Evolutionary conservation across 2,329 filamentous ascomycete genomes (phyloP).

Genomic region (Ramichloridium luteum): DNA sequence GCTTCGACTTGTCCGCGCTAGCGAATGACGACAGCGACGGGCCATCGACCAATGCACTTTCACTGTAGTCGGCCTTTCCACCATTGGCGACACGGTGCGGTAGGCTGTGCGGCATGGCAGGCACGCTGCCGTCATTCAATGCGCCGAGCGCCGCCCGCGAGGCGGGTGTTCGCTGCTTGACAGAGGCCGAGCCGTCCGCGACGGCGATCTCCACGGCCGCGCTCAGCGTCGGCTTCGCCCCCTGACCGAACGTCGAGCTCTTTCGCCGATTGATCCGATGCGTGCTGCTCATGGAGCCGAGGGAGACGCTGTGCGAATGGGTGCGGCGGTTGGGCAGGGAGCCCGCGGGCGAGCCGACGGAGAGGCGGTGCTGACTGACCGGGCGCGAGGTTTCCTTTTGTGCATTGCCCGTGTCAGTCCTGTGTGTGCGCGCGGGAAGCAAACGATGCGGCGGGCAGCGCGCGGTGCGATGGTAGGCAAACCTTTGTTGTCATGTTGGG

Average conservation of each 20-base stretch:
- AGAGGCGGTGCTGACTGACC: slow-evolving; percentile 34
- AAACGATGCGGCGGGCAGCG: no score
- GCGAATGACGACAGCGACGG: slow-evolving; percentile 42
- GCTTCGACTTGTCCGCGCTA: slow-evolving; percentile 39
- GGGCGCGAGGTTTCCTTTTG: slow-evolving; percentile 16
- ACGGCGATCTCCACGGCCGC: slow-evolving; percentile 52
- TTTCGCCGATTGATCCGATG: slow-evolving; percentile 87
- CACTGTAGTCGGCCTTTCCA: slow-evolving; percentile 23
- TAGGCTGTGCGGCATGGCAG: slow-evolving; percentile 53
- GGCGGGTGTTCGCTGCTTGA: slow-evolving; percentile 53
- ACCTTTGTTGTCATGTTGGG: no score
- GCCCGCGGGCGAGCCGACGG: slow-evolving; percentile 43
- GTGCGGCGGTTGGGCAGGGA: slow-evolving; percentile 57
- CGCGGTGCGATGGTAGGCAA: no score
- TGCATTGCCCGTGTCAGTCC: no score
- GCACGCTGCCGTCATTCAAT: slow-evolving; percentile 44
- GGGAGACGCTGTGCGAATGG: slow-evolving; percentile 68
- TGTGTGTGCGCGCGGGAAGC: no score
- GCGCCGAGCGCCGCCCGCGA: slow-evolving; percentile 45
- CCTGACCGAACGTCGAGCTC: slow-evolving; percentile 70
- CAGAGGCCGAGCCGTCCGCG: slow-evolving; percentile 46
- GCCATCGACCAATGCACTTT: slow-evolving; percentile 54
- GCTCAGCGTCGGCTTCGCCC: slow-evolving; percentile 61
- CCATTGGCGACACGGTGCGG: slow-evolving; percentile 36
- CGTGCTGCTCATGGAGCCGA: slow-evolving; percentile 62